These are phyloP conservation scores for Naegleria lovaniensis DNA, from an alignment of 208 protist species.

Conservation along the genomic window DNA sequence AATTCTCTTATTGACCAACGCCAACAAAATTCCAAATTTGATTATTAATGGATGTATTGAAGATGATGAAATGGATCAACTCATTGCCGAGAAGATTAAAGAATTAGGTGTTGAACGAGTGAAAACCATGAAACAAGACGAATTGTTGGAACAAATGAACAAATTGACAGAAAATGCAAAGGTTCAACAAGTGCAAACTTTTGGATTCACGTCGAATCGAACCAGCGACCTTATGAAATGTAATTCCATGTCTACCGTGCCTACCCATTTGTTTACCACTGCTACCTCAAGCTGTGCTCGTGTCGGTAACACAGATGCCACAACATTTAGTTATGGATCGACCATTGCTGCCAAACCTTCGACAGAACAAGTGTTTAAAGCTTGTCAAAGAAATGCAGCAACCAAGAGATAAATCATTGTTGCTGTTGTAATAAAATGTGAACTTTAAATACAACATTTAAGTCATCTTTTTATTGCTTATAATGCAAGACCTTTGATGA, in stretches of 20 bases:
- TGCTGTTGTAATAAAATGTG: too few relatives aligned
- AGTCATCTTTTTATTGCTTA: too few relatives aligned
- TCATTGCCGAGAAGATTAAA: not conserved
- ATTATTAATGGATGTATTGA: constrained; percentile 8
- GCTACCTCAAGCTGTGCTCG: not conserved
- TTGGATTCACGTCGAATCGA: not conserved
- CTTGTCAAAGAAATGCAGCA: not conserved
- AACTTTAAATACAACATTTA: too few relatives aligned
- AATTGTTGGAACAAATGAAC: not conserved
- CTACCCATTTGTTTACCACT: too few relatives aligned
- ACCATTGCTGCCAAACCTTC: not conserved
- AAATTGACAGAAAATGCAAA: not conserved
- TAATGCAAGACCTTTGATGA: too few relatives aligned
- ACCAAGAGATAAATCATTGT: too few relatives aligned
- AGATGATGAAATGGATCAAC: not conserved
- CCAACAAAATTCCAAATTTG: not conserved
- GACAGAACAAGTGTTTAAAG: not conserved
- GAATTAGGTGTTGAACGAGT: not conserved
- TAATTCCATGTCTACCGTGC: not conserved
- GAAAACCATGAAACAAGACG: not conserved
- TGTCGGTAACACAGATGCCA: not conserved
- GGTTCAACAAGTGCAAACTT: not conserved
- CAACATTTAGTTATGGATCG: not conserved
- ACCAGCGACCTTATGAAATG: not conserved
- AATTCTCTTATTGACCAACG: not conserved